Conservation (phyloP, 139 green algal species). For the Edaphochlamys debaryana region DNA sequence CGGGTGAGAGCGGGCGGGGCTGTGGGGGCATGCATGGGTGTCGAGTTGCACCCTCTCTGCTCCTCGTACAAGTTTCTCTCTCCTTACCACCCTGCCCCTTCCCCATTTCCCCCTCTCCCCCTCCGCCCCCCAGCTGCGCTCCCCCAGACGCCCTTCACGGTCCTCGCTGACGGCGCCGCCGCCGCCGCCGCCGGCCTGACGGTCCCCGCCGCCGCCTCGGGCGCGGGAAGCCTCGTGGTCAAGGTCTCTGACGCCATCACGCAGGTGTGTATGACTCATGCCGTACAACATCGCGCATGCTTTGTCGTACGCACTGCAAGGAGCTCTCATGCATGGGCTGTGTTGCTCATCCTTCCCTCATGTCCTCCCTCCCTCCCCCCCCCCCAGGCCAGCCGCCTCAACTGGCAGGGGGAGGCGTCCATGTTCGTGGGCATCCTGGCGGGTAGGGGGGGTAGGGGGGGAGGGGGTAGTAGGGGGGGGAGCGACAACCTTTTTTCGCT, state of each 20-base stretch:
- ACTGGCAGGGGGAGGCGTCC: constrained; percentile 18
- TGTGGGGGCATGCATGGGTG: neutral
- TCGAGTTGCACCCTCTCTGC: no score
- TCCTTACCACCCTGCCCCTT: no score
- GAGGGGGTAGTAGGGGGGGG: no score
- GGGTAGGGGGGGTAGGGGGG: neutral
- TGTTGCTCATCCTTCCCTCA: no score
- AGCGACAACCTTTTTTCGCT: no score
- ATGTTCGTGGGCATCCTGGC: constrained; percentile 20
- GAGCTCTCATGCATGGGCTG: no score
- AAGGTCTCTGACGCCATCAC: neutral
- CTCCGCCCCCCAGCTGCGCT: neutral
- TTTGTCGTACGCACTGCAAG: no score
- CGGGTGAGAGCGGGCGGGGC: constrained; percentile 1
- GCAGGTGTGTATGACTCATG: no score
- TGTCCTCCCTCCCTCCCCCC: no score
- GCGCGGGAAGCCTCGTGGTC: neutral
- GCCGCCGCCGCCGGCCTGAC: neutral
- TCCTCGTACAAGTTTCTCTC: no score
- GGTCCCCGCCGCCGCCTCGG: neutral
- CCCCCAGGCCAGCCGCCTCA: neutral
- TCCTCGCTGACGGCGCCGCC: neutral
- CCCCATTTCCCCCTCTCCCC: neutral
- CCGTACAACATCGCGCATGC: no score
- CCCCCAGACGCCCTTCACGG: neutral